Percentiles rank a stretch among this genome's conserved stretches.
phyloP scores from a whole-genome alignment of 306 rosid species.

The Urtica urens region DNA sequence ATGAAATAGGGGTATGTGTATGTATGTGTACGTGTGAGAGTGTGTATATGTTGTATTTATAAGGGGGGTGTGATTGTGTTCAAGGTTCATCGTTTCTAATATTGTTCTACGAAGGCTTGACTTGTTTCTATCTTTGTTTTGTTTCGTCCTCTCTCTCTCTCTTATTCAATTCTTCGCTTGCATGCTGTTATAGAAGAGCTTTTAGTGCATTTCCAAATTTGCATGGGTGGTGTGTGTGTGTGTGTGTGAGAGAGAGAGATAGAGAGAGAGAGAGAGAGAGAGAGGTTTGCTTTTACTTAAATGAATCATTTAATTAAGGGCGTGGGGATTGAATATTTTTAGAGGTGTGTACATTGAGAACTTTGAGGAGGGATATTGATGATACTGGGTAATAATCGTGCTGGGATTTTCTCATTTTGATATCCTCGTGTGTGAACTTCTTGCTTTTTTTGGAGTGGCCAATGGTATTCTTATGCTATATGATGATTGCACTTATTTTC shows the following conservation, averaged over 20 bases:
- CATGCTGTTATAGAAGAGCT: background rate
- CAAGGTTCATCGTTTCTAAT: constrained; percentile 1
- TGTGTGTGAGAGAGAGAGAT: background rate
- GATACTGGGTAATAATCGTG: background rate
- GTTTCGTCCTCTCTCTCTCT: constrained; percentile 7
- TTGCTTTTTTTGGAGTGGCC: no score
- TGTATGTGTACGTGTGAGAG: background rate
- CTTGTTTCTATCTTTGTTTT: background rate
- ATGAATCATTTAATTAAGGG: constrained; percentile 10
- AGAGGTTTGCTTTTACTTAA: background rate
- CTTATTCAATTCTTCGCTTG: background rate
- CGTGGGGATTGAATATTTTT: background rate
- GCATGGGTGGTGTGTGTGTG: background rate
- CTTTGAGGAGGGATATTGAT: constrained; percentile 13
- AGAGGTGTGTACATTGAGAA: background rate
- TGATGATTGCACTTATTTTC: no score
- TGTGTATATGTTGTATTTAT: background rate
- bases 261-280: background rate
- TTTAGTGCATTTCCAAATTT: background rate
- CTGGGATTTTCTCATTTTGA: constrained; percentile 7
- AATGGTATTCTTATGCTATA: no score
- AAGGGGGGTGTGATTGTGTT: background rate
- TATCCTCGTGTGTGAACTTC: no score
- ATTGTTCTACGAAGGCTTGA: background rate
- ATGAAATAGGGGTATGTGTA: background rate